Evolutionary conservation across 1,284 basidiomycete species (phyloP).

Genomic region (Irpex sp.): DNA sequence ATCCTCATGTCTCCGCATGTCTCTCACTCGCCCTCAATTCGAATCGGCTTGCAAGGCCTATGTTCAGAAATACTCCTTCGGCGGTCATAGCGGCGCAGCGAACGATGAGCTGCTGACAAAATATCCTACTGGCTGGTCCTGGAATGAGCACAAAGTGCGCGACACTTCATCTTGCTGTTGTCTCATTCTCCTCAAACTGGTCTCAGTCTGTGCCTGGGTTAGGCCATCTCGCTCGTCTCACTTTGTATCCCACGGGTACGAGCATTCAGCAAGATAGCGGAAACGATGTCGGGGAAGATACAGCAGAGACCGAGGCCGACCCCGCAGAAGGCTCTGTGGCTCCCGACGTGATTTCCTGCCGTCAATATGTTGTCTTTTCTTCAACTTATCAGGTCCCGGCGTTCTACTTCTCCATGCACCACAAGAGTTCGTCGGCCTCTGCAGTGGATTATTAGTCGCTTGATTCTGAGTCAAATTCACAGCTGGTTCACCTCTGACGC

Average conservation of each 20-base stretch:
- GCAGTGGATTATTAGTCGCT: background rate
- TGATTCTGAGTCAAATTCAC: slow-evolving; percentile 5
- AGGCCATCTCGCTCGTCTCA: slow-evolving; percentile 48
- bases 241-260: slow-evolving; percentile 13
- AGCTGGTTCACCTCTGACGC: slow-evolving; percentile 64
- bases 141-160: slow-evolving; percentile 52
- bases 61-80: slow-evolving; percentile 28
- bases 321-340: slow-evolving; percentile 35
- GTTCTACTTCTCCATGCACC: slow-evolving; percentile 72
- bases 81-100: slow-evolving; percentile 3
- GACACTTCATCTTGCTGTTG: slow-evolving; percentile 17
- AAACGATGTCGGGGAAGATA: slow-evolving; percentile 4
- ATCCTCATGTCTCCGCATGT: slow-evolving; percentile 40
- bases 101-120: slow-evolving; percentile 5
- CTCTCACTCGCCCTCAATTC: slow-evolving; percentile 59
- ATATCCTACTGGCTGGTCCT: slow-evolving; percentile 40
- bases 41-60: slow-evolving; percentile 57
- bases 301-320: slow-evolving; percentile 16
- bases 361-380: slow-evolving; percentile 69
- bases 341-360: slow-evolving; percentile 33
- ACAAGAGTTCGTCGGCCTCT: slow-evolving; percentile 52
- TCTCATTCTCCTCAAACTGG: slow-evolving; percentile 15
- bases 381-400: slow-evolving; percentile 73
- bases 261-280: background rate
- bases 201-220: slow-evolving; percentile 32